phyloP scores from a whole-genome alignment of 140 eudicot genomes.

The Bidens hawaiensis region DNA sequence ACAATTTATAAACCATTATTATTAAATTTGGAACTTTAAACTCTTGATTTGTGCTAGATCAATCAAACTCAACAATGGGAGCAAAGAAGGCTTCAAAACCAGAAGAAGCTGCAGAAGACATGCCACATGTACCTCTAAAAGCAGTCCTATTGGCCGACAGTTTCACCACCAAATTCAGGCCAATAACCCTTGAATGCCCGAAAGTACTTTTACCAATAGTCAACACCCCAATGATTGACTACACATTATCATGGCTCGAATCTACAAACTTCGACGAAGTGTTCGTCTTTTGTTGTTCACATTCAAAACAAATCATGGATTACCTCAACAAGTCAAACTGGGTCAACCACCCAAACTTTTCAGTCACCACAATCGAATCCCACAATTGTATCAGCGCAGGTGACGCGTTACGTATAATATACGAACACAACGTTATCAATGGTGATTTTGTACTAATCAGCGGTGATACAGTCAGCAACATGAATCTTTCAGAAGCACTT shows the following conservation, averaged over 20 bases:
- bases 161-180: slow-evolving; percentile 82
- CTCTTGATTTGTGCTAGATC: background rate
- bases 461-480: slow-evolving; percentile 97
- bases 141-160: slow-evolving; percentile 93
- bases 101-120: slow-evolving; percentile 66
- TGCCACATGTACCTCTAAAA: slow-evolving; percentile 71
- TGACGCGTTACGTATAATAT: slow-evolving; percentile 86
- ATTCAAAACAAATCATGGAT: slow-evolving; percentile 74
- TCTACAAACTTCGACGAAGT: slow-evolving; percentile 93
- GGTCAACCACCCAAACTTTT: slow-evolving; percentile 72
- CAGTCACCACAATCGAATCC: slow-evolving; percentile 80
- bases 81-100: slow-evolving; percentile 51
- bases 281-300: slow-evolving; percentile 90
- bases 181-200: slow-evolving; percentile 95
- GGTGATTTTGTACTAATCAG: slow-evolving; percentile 91
- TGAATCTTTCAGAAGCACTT: slow-evolving; percentile 74
- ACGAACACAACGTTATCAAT: slow-evolving; percentile 75
- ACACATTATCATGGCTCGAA: slow-evolving; percentile 94
- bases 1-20: too few species aligned
- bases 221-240: slow-evolving; percentile 90
- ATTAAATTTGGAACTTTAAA: too few species aligned
- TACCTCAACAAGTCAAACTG: slow-evolving; percentile 70
- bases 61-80: slow-evolving; percentile 43
- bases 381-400: slow-evolving; percentile 80
- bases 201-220: slow-evolving; percentile 90